phyloP scores from a whole-genome alignment of 2,329 filamentous ascomycete species.

The Paracoccidioides lutzii region DNA sequence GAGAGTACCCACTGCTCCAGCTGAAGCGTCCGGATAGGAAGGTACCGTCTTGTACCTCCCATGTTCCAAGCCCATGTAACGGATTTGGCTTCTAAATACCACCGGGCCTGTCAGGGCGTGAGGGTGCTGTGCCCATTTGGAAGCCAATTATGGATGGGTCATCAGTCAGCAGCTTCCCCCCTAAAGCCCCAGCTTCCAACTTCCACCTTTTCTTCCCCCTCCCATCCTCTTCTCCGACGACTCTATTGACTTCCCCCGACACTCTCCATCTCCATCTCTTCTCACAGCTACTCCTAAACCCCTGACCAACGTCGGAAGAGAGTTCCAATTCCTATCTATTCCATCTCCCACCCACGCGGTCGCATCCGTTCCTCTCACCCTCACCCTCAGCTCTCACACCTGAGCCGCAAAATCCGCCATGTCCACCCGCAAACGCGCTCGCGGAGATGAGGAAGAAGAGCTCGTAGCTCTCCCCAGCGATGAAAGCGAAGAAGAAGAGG shows the following conservation, averaged over 20 bases:
- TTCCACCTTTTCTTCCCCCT: neutral
- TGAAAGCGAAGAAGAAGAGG: constrained; percentile 39
- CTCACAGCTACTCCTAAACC: neutral
- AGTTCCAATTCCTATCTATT: neutral
- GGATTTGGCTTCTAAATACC: too few species aligned
- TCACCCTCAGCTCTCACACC: neutral
- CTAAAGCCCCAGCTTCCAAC: neutral
- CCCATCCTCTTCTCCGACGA: constrained; percentile 8
- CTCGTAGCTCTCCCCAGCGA: constrained; percentile 37
- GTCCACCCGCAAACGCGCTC: constrained; percentile 39
- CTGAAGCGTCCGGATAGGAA: neutral
- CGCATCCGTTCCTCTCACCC: neutral
- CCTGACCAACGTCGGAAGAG: neutral
- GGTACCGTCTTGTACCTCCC: neutral
- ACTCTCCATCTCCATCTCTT: constrained; percentile 3
- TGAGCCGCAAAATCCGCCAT: constrained; percentile 17
- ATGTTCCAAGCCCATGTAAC: neutral
- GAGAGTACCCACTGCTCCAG: neutral
- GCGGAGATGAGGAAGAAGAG: constrained; percentile 36
- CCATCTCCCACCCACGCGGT: neutral
- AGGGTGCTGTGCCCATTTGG: neutral
- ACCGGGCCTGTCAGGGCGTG: neutral
- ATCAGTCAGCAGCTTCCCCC: neutral
- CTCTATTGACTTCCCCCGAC: constrained; percentile 1
- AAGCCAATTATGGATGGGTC: neutral